Conservation (phyloP, 805 yeast species). For the Candida nanaspora region DNA sequence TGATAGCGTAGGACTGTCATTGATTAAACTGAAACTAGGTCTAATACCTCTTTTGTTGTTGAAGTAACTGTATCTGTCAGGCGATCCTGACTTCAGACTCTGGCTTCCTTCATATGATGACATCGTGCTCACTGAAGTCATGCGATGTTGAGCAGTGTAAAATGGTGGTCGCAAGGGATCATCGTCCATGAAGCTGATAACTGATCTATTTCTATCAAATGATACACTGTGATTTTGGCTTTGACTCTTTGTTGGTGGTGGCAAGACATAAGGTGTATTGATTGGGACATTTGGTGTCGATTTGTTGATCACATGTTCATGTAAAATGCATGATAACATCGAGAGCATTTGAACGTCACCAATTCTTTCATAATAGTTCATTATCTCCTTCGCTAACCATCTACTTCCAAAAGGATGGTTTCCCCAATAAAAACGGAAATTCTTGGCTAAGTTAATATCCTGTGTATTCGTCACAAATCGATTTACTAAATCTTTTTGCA, state of each 20-base stretch:
- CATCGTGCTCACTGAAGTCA: slow-evolving; percentile 8
- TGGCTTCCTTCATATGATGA: slow-evolving; percentile 5
- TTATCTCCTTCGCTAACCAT: slow-evolving; percentile 56
- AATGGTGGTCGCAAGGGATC: background rate
- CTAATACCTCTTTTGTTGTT: slow-evolving; percentile 22
- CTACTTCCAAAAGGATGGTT: slow-evolving; percentile 67
- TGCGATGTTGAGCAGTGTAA: slow-evolving; percentile 1
- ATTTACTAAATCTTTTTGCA: slow-evolving; percentile 9
- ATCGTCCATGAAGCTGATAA: background rate
- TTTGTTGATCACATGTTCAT: slow-evolving; percentile 30
- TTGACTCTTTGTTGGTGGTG: slow-evolving; percentile 1
- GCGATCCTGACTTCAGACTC: slow-evolving; percentile 21
- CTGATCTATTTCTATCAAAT: background rate
- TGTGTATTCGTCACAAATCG: slow-evolving; percentile 10
- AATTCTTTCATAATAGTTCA: slow-evolving; percentile 53
- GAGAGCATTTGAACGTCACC: slow-evolving; percentile 86
- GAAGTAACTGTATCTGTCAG: slow-evolving; percentile 18
- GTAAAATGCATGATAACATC: slow-evolving; percentile 70
- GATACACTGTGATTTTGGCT: background rate
- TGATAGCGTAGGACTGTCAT: slow-evolving; percentile 6
- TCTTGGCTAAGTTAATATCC: slow-evolving; percentile 7
- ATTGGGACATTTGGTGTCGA: slow-evolving; percentile 31
- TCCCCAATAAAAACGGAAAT: slow-evolving; percentile 59
- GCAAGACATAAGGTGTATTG: slow-evolving; percentile 34
- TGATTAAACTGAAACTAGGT: slow-evolving; percentile 5